Evolutionary conservation across 2,329 filamentous ascomycete species (phyloP).

Genomic region (Aureobasidium sp.): DNA sequence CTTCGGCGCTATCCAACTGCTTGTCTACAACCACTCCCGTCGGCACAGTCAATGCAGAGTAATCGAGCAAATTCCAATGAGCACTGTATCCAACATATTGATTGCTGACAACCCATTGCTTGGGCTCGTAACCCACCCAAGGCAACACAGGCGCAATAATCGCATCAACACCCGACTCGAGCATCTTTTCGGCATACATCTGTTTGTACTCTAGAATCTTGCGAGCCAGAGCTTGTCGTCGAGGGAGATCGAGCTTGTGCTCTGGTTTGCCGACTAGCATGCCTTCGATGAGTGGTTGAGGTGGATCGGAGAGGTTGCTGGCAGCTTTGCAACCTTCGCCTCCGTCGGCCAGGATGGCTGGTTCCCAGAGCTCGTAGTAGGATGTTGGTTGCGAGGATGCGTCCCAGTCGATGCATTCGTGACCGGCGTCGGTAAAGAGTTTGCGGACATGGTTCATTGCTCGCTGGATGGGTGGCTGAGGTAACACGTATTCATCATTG

Average conservation of each 20-base stretch:
- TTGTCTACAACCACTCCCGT: constrained; percentile 3
- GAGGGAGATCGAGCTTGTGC: constrained; percentile 35
- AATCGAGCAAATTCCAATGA: constrained; percentile 30
- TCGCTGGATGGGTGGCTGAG: constrained; percentile 58
- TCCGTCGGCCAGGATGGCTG: constrained; percentile 4
- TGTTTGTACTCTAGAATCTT: constrained; percentile 5
- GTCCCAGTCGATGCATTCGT: constrained; percentile 10
- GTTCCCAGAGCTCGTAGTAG: constrained; percentile 6
- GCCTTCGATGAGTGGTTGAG: constrained; percentile 8
- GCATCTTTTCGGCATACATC: constrained; percentile 1
- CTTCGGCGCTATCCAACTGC: background rate
- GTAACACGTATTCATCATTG: constrained; percentile 57
- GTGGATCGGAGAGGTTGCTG: background rate
- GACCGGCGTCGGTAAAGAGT: background rate
- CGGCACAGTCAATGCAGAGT: constrained; percentile 42
- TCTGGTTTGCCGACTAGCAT: constrained; percentile 39
- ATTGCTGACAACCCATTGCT: constrained; percentile 39
- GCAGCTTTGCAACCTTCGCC: constrained; percentile 6
- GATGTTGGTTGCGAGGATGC: background rate
- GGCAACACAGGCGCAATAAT: constrained; percentile 56
- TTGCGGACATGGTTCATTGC: constrained; percentile 36
- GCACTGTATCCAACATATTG: constrained; percentile 59
- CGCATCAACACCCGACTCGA: constrained; percentile 50
- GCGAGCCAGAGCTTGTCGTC: constrained; percentile 37
- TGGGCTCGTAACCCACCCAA: constrained; percentile 43